These are phyloP conservation scores for Apophysomyces trapeziformis DNA, from an alignment of 371 early-diverging fungal genomes.

Conservation along the genomic window DNA sequence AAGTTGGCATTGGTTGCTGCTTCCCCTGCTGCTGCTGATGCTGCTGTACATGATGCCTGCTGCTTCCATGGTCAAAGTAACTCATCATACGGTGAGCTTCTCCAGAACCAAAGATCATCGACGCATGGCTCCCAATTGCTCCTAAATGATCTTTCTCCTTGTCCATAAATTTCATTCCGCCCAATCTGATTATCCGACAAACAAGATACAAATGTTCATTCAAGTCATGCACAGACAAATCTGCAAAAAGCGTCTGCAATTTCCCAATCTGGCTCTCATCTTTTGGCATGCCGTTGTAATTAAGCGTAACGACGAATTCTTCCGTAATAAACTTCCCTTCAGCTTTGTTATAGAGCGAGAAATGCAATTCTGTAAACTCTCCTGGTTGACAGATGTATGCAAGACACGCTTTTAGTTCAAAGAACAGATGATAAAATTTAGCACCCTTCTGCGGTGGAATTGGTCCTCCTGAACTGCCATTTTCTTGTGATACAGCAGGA, in stretches of 20 bases:
- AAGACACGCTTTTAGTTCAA: constrained; percentile 68
- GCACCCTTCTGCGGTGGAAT: constrained; percentile 31
- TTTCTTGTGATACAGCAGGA: not conserved
- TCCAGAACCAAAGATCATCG: constrained; percentile 31
- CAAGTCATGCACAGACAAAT: constrained; percentile 58
- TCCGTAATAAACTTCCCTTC: constrained; percentile 66
- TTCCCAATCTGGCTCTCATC: constrained; percentile 56
- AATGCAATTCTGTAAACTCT: constrained; percentile 67
- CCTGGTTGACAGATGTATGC: constrained; percentile 71
- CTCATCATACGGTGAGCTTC: constrained; percentile 20
- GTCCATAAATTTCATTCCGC: constrained; percentile 63
- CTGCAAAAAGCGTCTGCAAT: constrained; percentile 61
- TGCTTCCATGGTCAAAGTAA: constrained; percentile 17
- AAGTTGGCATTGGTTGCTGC: not conserved
- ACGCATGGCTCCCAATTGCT: constrained; percentile 32
- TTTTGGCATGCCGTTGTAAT: constrained; percentile 63
- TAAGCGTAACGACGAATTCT: constrained; percentile 60
- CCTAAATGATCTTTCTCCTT: constrained; percentile 49
- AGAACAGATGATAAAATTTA: constrained; percentile 58
- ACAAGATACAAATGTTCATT: constrained; percentile 62
- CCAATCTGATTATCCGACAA: constrained; percentile 66
- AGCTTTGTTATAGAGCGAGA: constrained; percentile 60
- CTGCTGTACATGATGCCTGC: constrained; percentile 13
- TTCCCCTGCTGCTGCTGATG: constrained; percentile 20
- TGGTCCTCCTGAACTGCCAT: not conserved